phyloP scores from a whole-genome alignment of 176 grass and related monocot species.

The Cenchrus purpureus region DNA sequence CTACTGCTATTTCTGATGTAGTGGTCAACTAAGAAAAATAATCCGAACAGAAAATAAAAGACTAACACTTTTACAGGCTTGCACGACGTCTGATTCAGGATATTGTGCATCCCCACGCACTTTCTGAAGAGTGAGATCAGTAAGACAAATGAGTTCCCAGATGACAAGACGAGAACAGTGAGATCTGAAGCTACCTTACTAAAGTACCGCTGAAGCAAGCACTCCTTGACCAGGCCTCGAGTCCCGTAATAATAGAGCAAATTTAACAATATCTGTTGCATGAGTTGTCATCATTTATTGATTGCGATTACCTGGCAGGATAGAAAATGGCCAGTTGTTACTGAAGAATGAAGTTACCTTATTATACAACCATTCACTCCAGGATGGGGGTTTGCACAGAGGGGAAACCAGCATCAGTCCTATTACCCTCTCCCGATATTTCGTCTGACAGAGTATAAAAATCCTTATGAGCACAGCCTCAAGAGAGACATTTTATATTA shows the following conservation, averaged over 20 bases:
- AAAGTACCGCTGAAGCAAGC: constrained; percentile 84
- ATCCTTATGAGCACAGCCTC: not conserved
- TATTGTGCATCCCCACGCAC: constrained; percentile 62
- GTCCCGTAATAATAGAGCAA: constrained; percentile 83
- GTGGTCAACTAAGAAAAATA: not conserved
- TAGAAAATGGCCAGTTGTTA: constrained; percentile 17
- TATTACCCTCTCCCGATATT: constrained; percentile 71
- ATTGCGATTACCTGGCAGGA: not conserved
- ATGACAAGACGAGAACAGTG: constrained; percentile 23
- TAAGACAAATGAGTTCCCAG: constrained; percentile 1
- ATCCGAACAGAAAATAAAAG: not conserved
- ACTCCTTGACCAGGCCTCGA: constrained; percentile 70
- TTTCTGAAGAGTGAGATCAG: constrained; percentile 51
- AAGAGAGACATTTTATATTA: not conserved
- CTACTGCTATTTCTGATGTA: not conserved
- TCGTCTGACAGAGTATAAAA: constrained; percentile 47
- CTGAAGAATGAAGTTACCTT: constrained; percentile 49
- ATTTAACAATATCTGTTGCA: constrained; percentile 68
- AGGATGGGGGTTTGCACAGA: constrained; percentile 78
- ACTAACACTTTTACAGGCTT: constrained; percentile 83
- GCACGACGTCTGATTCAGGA: constrained; percentile 71
- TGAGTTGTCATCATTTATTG: constrained; percentile 25
- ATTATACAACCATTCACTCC: constrained; percentile 90
- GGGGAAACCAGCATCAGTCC: constrained; percentile 91
- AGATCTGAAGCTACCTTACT: constrained; percentile 71